These are phyloP conservation scores for Candida maesae DNA, from an alignment of 805 yeast species.

Conservation along the genomic window DNA sequence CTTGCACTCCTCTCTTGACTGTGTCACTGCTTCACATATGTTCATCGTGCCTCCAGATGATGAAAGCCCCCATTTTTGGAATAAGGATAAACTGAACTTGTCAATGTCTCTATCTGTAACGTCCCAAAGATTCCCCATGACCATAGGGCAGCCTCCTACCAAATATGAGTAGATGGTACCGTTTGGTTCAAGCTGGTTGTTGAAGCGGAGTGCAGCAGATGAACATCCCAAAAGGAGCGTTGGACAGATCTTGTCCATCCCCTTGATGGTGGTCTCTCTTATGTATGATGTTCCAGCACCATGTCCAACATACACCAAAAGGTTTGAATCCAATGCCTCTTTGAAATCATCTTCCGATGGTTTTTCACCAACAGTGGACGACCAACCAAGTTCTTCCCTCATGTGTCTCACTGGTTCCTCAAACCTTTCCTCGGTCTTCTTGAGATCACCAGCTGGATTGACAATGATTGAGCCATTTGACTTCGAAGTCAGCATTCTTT, in stretches of 20 bases:
- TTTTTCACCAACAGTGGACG: conserved; percentile 46
- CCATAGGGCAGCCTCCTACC: conserved; percentile 76
- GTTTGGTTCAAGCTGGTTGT: conserved; percentile 62
- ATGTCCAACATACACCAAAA: conserved; percentile 85
- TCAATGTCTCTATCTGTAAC: conserved; percentile 97
- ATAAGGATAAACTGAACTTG: conserved; percentile 57
- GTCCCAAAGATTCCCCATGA: conserved; percentile 90
- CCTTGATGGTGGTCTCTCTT: conserved; percentile 49
- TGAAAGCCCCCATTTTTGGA: conserved; percentile 63
- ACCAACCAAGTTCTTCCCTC: conserved; percentile 38
- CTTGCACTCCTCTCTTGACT: conserved; percentile 64
- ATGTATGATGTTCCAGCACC: conserved; percentile 93
- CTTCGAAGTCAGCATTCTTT: conserved; percentile 21
- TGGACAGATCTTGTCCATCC: conserved; percentile 46
- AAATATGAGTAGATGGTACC: conserved; percentile 79
- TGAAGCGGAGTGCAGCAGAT: conserved; percentile 61
- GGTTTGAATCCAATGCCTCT: conserved; percentile 38
- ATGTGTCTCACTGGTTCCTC: conserved; percentile 37
- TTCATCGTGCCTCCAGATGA: conserved; percentile 11
- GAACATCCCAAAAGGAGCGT: conserved; percentile 83
- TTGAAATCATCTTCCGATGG: conserved; percentile 58
- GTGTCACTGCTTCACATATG: conserved; percentile 53
- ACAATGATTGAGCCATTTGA: conserved; percentile 56
- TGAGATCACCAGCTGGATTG: conserved; percentile 80
- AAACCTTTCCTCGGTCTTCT: conserved; percentile 59